Conservation (phyloP, 768 basidiomycete genomes). For the Rhizopogon vinicolor region DNA sequence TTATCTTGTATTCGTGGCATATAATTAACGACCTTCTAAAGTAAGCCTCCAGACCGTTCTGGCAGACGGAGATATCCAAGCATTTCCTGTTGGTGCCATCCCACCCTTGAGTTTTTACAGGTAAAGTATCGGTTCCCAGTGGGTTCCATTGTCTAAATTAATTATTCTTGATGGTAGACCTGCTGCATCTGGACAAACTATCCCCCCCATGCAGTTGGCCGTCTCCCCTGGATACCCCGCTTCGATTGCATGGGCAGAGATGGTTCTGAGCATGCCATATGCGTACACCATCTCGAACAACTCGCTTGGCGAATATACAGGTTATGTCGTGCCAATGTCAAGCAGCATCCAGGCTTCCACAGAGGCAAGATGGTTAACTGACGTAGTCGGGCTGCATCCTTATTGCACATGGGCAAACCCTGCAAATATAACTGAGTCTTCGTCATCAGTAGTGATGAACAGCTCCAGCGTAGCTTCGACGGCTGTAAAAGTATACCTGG, state of each 20-base stretch:
- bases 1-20: not conserved
- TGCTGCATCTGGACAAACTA: not conserved
- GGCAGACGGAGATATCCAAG: conserved; percentile 1
- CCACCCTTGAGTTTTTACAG: not conserved
- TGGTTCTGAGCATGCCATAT: not conserved
- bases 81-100: not conserved
- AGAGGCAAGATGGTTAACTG: conserved; percentile 19
- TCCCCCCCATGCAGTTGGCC: not conserved
- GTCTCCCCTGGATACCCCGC: not conserved
- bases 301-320: not conserved
- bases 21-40: not conserved
- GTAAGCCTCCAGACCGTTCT: not conserved
- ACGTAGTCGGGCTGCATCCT: conserved; percentile 16
- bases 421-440: conserved; percentile 9
- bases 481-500: not conserved
- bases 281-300: not conserved
- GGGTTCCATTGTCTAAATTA: not conserved
- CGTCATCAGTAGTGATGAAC: not conserved
- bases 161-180: not conserved
- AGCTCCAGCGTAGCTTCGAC: not conserved
- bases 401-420: conserved; percentile 18
- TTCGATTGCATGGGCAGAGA: conserved; percentile 1
- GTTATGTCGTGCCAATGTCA: not conserved
- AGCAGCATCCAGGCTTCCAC: conserved; percentile 6
- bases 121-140: not conserved